Evolutionary conservation across 2,329 filamentous ascomycete genomes (phyloP).

Genomic region (Neonectria sp.): DNA sequence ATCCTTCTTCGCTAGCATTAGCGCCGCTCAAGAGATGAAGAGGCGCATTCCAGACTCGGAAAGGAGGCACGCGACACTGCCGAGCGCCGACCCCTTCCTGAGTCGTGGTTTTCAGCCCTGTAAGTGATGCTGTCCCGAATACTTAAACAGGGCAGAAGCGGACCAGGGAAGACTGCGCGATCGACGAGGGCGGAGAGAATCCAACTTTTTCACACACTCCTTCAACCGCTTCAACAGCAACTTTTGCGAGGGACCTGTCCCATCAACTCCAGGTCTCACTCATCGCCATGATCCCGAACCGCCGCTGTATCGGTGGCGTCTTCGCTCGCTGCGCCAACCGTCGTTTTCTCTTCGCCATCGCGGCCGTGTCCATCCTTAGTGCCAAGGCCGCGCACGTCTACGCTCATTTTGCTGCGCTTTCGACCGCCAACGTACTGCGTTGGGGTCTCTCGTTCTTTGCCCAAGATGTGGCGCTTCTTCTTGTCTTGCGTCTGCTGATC

Average conservation of each 20-base stretch:
- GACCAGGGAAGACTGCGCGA: background rate
- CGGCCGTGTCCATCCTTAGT: constrained; percentile 37
- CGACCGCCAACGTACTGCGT: constrained; percentile 31
- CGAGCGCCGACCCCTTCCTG: background rate
- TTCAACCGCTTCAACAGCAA: background rate
- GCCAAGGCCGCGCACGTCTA: constrained; percentile 45
- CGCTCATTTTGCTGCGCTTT: constrained; percentile 39
- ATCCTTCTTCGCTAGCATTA: background rate
- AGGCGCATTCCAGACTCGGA: background rate
- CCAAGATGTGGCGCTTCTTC: constrained; percentile 41
- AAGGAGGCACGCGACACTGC: background rate
- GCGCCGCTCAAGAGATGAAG: background rate
- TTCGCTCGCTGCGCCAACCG: constrained; percentile 22
- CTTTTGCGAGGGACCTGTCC: background rate
- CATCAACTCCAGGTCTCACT: background rate
- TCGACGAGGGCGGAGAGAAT: background rate
- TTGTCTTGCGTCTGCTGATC: constrained; percentile 41
- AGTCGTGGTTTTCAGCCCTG: background rate
- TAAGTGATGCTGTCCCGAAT: too few species aligned
- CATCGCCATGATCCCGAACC: background rate
- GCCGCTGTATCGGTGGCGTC: background rate
- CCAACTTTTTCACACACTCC: background rate
- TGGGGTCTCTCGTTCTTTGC: constrained; percentile 47
- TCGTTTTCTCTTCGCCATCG: constrained; percentile 43
- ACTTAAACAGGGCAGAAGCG: background rate